Conservation (phyloP, 441 rosid genomes). For the Cnidoscolus chayamansa region DNA sequence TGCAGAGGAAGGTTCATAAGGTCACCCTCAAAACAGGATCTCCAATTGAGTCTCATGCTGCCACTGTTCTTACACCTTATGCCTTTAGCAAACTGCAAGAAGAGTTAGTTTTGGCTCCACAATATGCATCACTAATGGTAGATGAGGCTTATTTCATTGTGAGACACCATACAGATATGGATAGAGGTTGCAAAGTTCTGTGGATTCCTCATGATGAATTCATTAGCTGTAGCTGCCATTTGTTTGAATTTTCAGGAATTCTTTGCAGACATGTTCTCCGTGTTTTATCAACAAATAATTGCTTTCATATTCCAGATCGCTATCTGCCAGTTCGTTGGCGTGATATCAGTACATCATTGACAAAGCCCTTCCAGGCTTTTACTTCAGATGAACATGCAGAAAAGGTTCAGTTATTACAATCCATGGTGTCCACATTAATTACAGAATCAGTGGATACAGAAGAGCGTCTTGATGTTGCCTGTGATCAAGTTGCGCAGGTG, state of each 20-base stretch:
- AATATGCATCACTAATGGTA: constrained; percentile 47
- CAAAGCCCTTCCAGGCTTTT: neutral
- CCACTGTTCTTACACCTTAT: constrained; percentile 50
- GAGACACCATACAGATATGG: constrained; percentile 48
- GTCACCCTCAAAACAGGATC: constrained; percentile 55
- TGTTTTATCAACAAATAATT: constrained; percentile 53
- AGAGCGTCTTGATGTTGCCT: constrained; percentile 54
- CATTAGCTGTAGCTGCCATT: constrained; percentile 55
- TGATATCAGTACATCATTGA: constrained; percentile 19
- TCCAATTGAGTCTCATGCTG: constrained; percentile 61
- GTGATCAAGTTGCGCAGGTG: constrained; percentile 42
- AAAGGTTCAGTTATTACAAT: constrained; percentile 44
- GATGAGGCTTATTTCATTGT: constrained; percentile 52
- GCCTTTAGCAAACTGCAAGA: constrained; percentile 56
- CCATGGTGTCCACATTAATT: constrained; percentile 45
- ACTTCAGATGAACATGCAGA: constrained; percentile 31
- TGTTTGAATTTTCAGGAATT: constrained; percentile 54
- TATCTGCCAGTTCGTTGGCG: constrained; percentile 48
- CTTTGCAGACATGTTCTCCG: constrained; percentile 63
- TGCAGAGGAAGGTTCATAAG: constrained; percentile 36
- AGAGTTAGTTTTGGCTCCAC: constrained; percentile 61
- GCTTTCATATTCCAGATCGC: constrained; percentile 58
- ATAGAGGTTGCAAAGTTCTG: constrained; percentile 47
- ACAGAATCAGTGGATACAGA: constrained; percentile 50
- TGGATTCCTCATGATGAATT: constrained; percentile 50